phyloP scores from a whole-genome alignment of 2,329 filamentous ascomycete genomes.

The Fusarium nelsonii region DNA sequence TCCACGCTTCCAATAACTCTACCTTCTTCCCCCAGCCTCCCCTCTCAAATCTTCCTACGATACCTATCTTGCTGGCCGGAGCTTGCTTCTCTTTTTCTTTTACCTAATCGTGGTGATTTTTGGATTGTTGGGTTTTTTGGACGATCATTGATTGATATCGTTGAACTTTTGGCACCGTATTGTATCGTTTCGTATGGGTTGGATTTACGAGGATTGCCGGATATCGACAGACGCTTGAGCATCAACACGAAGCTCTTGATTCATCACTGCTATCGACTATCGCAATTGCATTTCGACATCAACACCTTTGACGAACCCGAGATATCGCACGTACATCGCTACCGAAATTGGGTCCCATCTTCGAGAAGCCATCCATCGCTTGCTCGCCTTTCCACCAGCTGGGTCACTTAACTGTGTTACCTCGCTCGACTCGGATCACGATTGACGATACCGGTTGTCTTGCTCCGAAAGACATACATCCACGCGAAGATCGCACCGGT shows the following conservation, averaged over 20 bases:
- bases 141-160: slow-evolving; percentile 34
- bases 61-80: slow-evolving; percentile 26
- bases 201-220: slow-evolving; percentile 18
- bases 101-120: slow-evolving; percentile 22
- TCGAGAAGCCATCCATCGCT: slow-evolving; percentile 3
- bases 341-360: slow-evolving; percentile 9
- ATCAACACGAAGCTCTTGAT: slow-evolving; percentile 20
- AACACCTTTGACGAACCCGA: slow-evolving; percentile 18
- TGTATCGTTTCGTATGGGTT: slow-evolving; percentile 15
- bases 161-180: slow-evolving; percentile 27
- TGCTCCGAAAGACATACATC: slow-evolving; percentile 24
- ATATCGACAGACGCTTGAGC: slow-evolving; percentile 30
- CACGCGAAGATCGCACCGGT: slow-evolving; percentile 27
- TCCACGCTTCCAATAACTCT: slow-evolving; percentile 32
- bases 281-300: slow-evolving; percentile 5
- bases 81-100: slow-evolving; percentile 25
- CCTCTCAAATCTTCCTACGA: slow-evolving; percentile 27
- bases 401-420: slow-evolving; percentile 40
- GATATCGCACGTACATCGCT: slow-evolving; percentile 8
- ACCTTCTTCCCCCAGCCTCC: slow-evolving; percentile 39
- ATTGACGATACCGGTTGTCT: slow-evolving; percentile 33
- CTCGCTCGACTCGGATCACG: slow-evolving; percentile 36
- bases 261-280: slow-evolving; percentile 13
- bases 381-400: slow-evolving; percentile 19
- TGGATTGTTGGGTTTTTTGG: slow-evolving; percentile 35